phyloP scores from a whole-genome alignment of 345 rosid genomes.

The Dovyalis caffra region DNA sequence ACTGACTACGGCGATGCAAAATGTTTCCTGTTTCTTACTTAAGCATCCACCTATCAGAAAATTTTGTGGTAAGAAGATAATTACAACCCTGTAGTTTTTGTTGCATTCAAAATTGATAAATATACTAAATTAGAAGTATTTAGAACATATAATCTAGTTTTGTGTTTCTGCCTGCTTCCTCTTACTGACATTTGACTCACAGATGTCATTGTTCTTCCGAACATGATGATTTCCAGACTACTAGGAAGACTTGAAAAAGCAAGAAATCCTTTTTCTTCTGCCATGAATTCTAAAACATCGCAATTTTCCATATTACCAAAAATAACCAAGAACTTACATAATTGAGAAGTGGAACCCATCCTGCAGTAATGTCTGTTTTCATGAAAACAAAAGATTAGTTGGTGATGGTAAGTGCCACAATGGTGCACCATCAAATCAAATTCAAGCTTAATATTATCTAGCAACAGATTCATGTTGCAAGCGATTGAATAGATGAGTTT shows the following conservation, averaged over 20 bases:
- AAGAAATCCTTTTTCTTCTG: too few relatives aligned
- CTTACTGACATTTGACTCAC: not conserved
- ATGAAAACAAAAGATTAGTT: conserved; percentile 24
- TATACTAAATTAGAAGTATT: too few relatives aligned
- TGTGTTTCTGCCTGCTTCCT: not conserved
- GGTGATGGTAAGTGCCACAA: conserved; percentile 16
- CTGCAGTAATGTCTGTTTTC: conserved; percentile 72
- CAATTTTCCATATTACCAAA: not conserved
- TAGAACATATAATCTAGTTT: not conserved
- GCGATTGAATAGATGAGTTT: conserved; percentile 9
- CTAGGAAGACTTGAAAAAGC: too few relatives aligned
- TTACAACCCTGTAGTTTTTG: not conserved
- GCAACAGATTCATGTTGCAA: not conserved
- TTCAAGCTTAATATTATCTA: not conserved
- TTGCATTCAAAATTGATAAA: not conserved
- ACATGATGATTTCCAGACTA: too few relatives aligned
- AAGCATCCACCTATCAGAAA: too few relatives aligned
- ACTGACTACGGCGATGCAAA: not conserved
- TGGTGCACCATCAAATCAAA: not conserved
- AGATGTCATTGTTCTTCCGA: too few relatives aligned
- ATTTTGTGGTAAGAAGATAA: conserved; percentile 1
- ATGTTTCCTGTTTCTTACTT: not conserved
- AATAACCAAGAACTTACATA: conserved; percentile 43
- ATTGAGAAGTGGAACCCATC: conserved; percentile 74
- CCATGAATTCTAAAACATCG: not conserved